Base-by-base conservation (phyloP, 2,329 filamentous ascomycete species). In the Trichoderma hamatum region DNA sequence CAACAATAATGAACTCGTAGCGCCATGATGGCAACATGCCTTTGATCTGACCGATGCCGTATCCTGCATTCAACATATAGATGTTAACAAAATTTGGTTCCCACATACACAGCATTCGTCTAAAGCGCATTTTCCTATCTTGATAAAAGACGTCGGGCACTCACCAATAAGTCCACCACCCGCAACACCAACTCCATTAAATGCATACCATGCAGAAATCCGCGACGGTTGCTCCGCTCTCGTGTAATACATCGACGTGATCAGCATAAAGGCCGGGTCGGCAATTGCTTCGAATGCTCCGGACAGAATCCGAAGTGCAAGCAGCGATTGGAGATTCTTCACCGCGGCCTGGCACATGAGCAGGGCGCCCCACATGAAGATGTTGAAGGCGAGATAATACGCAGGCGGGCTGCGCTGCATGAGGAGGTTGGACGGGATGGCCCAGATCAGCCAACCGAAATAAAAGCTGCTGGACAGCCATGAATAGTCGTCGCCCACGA, bases 1-100 rank as follows among this genome's bases (percentile, higher is more conserved):
- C 82, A 4, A 88, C 88, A n/a, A 92, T 84, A 19, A 92, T 78
- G 74, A 92, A 92, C 67, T 91, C 88, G 71, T 89, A 91, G 74
- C 86, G 87, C 89, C 89, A 92, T 0, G 84, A 85, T 0, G 84
- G 81, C 24, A 91, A 80, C 1, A 82, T 79, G 16, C 85, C 87
- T 49, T 82, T 80, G 72, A 88, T 88, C 71, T 88, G 82, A 1
- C 88, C 88, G 56, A 90, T 89, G 0, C 84, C 88, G 68, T 87
- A 90, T 0, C 85, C 78, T 75, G 6, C 24, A 4, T 1, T 16
- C 9, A 19, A 16, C 7, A 24, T 13, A n/a, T 24, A n/a, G 13
- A 24, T 24, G 3, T 60, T 26, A 67, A 30, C 43, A 59, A 36
- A 2, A 6, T 21, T 5, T 24, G 21, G 3, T 21, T 24, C 3